These are phyloP conservation scores for Microsporum canis DNA, from an alignment of 2,329 filamentous ascomycete genomes.

Conservation along the genomic window DNA sequence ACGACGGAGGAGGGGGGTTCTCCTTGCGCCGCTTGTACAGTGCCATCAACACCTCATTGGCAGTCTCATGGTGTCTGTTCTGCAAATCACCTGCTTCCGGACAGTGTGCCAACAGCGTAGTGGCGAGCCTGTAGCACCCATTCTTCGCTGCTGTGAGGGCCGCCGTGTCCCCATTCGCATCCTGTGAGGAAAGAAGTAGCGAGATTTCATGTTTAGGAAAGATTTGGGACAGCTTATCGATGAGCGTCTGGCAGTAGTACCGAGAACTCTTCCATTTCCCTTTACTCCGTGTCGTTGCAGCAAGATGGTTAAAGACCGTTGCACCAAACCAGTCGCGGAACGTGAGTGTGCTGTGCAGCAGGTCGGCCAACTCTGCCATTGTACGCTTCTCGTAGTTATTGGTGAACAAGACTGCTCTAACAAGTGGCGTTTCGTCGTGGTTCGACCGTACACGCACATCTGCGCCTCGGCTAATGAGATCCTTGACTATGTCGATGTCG, in stretches of 20 bases:
- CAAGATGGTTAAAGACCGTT: constrained; percentile 90
- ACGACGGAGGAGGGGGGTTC: constrained; percentile 59
- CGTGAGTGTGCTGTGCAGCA: constrained; percentile 71
- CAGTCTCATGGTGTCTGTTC: constrained; percentile 71
- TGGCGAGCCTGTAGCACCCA: constrained; percentile 64
- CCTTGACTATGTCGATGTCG: constrained; percentile 79
- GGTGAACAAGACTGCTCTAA: constrained; percentile 89
- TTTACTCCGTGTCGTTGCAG: constrained; percentile 72
- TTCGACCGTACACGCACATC: constrained; percentile 59
- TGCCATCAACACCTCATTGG: constrained; percentile 68
- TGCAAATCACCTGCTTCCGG: constrained; percentile 66
- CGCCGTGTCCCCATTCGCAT: constrained; percentile 81
- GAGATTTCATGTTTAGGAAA: constrained; percentile 67
- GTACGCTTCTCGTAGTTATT: constrained; percentile 93
- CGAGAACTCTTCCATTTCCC: constrained; percentile 80
- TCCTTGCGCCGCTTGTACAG: constrained; percentile 58
- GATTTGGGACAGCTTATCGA: constrained; percentile 73
- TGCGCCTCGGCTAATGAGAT: constrained; percentile 71
- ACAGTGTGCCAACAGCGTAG: constrained; percentile 59
- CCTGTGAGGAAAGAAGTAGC: constrained; percentile 66
- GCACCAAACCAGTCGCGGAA: constrained; percentile 68
- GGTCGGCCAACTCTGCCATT: constrained; percentile 71
- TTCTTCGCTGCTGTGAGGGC: constrained; percentile 81
- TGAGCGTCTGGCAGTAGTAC: constrained; percentile 85
- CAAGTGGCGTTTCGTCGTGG: constrained; percentile 75